Conservation (phyloP, 1,139 yeast species). For the Candida pseudoviswanathii region DNA sequence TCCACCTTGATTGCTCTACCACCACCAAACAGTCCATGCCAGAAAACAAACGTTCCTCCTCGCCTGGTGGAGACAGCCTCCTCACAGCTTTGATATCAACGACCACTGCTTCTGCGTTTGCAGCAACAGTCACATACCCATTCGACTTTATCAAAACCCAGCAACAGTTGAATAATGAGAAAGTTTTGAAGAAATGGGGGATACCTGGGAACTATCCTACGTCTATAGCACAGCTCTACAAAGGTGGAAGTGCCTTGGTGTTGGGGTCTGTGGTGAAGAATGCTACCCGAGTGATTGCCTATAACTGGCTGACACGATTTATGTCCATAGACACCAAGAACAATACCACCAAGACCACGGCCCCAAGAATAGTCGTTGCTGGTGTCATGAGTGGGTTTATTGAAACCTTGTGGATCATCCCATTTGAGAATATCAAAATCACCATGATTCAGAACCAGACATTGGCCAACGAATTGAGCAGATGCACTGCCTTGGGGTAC, state of each 20-base stretch:
- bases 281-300: constrained; percentile 68
- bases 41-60: constrained; percentile 1
- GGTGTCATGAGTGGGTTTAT: constrained; percentile 83
- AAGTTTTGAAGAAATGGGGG: constrained; percentile 36
- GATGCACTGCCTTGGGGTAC: constrained; percentile 21
- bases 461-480: constrained; percentile 35
- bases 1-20: background rate
- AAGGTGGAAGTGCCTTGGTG: constrained; percentile 82
- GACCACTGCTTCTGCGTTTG: constrained; percentile 69
- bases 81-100: constrained; percentile 76
- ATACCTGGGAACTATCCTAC: constrained; percentile 43
- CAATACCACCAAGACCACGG: constrained; percentile 51
- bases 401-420: constrained; percentile 83
- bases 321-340: constrained; percentile 57
- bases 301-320: constrained; percentile 75
- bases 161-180: constrained; percentile 56
- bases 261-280: constrained; percentile 76
- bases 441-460: constrained; percentile 76
- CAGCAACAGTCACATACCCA: constrained; percentile 78
- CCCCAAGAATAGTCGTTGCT: constrained; percentile 77
- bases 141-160: constrained; percentile 81
- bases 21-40: constrained; percentile 3
- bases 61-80: constrained; percentile 32
- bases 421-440: constrained; percentile 87
- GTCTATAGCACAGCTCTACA: constrained; percentile 50